A percentile compares a stretch with the other conserved stretches of the same genome.
Conservation (phyloP, 2,329 filamentous ascomycete species). For the Fusarium nelsonii region DNA sequence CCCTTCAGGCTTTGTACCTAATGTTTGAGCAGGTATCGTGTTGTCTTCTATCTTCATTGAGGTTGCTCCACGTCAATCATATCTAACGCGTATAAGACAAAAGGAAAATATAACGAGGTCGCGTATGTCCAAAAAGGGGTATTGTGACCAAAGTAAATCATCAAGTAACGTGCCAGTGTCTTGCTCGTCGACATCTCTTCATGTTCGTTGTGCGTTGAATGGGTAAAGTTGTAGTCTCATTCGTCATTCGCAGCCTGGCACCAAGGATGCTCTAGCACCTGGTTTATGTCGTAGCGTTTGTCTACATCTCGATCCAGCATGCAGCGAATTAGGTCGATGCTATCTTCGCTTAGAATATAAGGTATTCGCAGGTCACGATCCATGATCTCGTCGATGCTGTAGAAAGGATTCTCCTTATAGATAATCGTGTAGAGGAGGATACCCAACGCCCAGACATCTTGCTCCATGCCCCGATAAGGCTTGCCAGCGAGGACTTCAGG, state of each 20-base stretch:
- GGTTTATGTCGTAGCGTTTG: constrained; percentile 84
- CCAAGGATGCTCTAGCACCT: constrained; percentile 93
- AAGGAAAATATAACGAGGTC: constrained; percentile 24
- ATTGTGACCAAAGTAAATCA: constrained; percentile 43
- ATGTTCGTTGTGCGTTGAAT: constrained; percentile 16
- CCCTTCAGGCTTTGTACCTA: constrained; percentile 15
- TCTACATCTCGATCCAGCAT: constrained; percentile 95
- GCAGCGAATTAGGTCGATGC: constrained; percentile 88
- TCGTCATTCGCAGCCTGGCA: constrained; percentile 52
- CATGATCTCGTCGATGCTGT: constrained; percentile 99
- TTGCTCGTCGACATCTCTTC: constrained; percentile 19
- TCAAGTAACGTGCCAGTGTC: constrained; percentile 16
- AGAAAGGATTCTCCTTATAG: constrained; percentile 99
- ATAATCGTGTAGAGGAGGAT: constrained; percentile 98
- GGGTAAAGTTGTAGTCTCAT: constrained; percentile 9
- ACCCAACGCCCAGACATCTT: constrained; percentile 97
- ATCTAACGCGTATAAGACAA: constrained; percentile 40
- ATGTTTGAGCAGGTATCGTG: constrained; percentile 23
- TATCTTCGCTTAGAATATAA: constrained; percentile 88
- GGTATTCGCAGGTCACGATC: constrained; percentile 94
- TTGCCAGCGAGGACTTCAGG: constrained; percentile 96
- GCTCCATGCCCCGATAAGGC: constrained; percentile 93
- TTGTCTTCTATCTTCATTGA: constrained; percentile 32
- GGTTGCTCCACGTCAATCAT: constrained; percentile 26
- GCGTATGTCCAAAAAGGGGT: constrained; percentile 37